Base-by-base conservation (phyloP, 2,329 filamentous ascomycete genomes). In the Neofusicoccum umdonicola region DNA sequence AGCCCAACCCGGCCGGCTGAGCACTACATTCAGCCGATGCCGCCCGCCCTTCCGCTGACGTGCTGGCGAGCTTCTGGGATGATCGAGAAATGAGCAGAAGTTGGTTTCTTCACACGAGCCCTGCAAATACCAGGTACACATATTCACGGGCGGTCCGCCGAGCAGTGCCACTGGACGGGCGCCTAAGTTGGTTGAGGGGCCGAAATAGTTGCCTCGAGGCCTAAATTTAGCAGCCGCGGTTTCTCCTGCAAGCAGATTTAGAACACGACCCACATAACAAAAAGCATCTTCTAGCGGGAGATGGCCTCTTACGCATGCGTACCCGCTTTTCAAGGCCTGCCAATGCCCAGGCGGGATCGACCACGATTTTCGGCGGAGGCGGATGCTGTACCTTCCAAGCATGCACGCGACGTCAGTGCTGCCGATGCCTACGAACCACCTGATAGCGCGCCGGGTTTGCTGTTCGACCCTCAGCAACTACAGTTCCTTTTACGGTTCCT, bases 351-450 rank as follows among this genome's bases (percentile, higher is more conserved):
- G 35, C 56, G 42, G 13, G 41, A 47, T 60, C 56, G 56, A 47
- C 56, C 31, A 17, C 27, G 56, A 60, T 60, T 60, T 37, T 35
- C 56, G 42, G 56, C 56, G 56, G 56, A 34, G 9, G 56, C 42
- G 27, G 3, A 47, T 60, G 42, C 12, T 37, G 56, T 60, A 42
- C 56, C 56, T 19, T 31, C 22, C 22, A 22, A 22, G 22, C 22
- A 22, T 22, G 22, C 22, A 22, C 22, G 22, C 22, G 22, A 22
- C 22, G 22, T 22, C 22, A 22, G 22, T 22, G 22, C 22, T 45
- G 54, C 45, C 35, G 37, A 19, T 35, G 31, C 42, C 52, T 45
- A 39, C 52, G 34, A 60, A 45, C 9, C 56, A 45, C 22, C 17
- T 31, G 7, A 44, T 19, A 19, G 31, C 22, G n/a, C 54, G 12